Base-by-base conservation (phyloP, 257 asterid species). In the Osmanthus fragrans region DNA sequence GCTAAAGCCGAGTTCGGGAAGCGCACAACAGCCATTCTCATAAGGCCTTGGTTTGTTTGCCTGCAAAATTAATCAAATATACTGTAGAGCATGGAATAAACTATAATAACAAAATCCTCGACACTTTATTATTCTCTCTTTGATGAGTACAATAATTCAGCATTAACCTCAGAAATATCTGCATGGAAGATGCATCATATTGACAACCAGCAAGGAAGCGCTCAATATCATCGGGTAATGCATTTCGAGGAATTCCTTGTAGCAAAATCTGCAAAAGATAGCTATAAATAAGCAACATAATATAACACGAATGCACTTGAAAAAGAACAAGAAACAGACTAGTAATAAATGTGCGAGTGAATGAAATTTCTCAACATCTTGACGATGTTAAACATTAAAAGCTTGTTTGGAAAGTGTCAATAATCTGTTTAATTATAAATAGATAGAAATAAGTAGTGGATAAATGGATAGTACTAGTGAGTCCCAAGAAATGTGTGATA, bases 1-100 rank as follows among this genome's bases (percentile, higher is more conserved):
- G 99, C 99, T 45, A 82, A 77, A n/a, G 89, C 83, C 75, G 73
- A 86, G 54, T 97, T 87, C 4, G 94, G 89, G 83, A 95, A 95
- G 15, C 79, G 83, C 83, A 89, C 91, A 45, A 89, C 80, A 13
- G 89, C 96, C 87, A 84, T 80, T 83, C 87, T 88, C 12, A 80
- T 16, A 7, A 75, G 74, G 39, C 85, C 85, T 37, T 83, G 80
- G 64, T 51, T 80, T 56, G 86, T 75, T 34, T 30, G 64, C 84
- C 99, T 93, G 91, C 86, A 80, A 73, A 58, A 72, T 37, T 37
- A 54, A 74, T 40, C 29, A 27, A 73, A 51, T 27, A 75, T 29
- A 75, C 13, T 16, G 75, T 36, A 70, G 74, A 78, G n/a, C 25
- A 77, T 39, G n/a, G n/a, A n/a, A n/a, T n/a, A 27, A 60, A 70